phyloP scores from a whole-genome alignment of 78 protist genomes.

The Fonticula alba region DNA sequence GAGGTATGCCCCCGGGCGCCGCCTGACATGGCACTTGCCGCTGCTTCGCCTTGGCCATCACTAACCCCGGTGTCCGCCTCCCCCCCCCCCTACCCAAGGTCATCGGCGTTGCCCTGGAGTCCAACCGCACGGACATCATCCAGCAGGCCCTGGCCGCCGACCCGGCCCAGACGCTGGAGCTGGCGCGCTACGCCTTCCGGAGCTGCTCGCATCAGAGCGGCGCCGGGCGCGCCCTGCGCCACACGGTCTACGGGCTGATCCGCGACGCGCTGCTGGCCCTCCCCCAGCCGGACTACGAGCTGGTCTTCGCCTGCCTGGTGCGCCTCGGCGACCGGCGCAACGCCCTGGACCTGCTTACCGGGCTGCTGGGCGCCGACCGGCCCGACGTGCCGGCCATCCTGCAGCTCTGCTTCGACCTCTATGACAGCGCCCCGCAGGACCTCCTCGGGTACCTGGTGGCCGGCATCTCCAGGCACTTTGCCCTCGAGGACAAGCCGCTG shows the following conservation, averaged over 20 bases:
- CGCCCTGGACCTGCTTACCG: slow-evolving; percentile 4
- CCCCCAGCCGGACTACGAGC: slow-evolving; percentile 10
- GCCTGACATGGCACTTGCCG: no score
- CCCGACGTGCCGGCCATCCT: background rate
- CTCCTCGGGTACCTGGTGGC: slow-evolving; percentile 33
- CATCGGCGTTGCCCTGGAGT: slow-evolving; percentile 81
- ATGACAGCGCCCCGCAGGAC: slow-evolving; percentile 63
- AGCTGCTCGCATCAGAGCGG: slow-evolving; percentile 4
- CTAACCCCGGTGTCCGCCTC: background rate
- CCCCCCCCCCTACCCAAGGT: slow-evolving; percentile 8
- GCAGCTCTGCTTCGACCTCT: slow-evolving; percentile 59
- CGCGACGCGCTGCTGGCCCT: slow-evolving; percentile 7
- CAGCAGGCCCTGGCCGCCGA: slow-evolving; percentile 42
- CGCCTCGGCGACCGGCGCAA: slow-evolving; percentile 16
- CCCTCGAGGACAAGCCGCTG: no score
- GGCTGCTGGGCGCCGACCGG: slow-evolving; percentile 5
- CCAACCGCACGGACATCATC: slow-evolving; percentile 71
- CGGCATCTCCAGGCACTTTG: background rate
- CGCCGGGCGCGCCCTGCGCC: slow-evolving; percentile 12
- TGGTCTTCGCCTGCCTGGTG: slow-evolving; percentile 18
- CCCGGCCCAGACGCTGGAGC: slow-evolving; percentile 11
- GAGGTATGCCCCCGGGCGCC: background rate
- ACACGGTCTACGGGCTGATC: slow-evolving; percentile 12
- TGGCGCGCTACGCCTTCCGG: slow-evolving; percentile 21
- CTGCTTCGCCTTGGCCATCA: no score